Evolutionary conservation across 768 basidiomycete genomes (phyloP).

Genomic region (Termitomyces sp.): DNA sequence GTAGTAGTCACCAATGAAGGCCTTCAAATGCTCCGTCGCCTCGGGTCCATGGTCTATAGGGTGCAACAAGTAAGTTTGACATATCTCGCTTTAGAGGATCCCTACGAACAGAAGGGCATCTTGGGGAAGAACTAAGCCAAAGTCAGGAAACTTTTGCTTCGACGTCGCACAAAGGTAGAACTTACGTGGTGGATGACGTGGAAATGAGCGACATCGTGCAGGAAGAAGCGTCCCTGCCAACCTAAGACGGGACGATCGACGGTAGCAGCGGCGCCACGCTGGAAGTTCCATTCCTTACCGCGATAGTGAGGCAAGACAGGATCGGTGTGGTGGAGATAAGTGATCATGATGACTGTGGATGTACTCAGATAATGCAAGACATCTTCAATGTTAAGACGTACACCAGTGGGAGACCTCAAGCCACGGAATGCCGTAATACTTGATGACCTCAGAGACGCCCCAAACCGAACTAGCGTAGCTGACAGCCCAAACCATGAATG

Average conservation of each 20-base stretch:
- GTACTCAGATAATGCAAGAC: background rate
- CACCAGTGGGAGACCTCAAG: conserved; percentile 53
- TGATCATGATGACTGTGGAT: conserved; percentile 44
- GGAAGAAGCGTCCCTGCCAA: conserved; percentile 64
- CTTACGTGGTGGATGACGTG: conserved; percentile 62
- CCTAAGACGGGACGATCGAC: conserved; percentile 57
- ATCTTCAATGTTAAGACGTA: conserved; percentile 21
- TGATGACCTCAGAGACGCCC: conserved; percentile 38
- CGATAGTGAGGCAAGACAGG: conserved; percentile 55
- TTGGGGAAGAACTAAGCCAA: conserved; percentile 17
- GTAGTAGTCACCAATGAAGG: conserved; percentile 50
- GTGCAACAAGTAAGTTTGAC: background rate
- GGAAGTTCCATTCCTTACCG: conserved; percentile 54
- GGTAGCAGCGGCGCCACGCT: conserved; percentile 59
- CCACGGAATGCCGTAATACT: conserved; percentile 53
- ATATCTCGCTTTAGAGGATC: background rate
- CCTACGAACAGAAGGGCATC: conserved; percentile 17
- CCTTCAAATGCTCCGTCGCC: conserved; percentile 47
- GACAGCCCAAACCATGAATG: conserved; percentile 41
- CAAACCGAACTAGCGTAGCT: conserved; percentile 30
- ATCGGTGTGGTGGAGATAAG: conserved; percentile 63
- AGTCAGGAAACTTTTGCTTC: background rate
- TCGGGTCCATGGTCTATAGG: conserved; percentile 50
- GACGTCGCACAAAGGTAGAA: background rate
- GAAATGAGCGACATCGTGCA: conserved; percentile 63